Base-by-base conservation (phyloP, 345 rosid genomes). In the Rhizophora apiculata region DNA sequence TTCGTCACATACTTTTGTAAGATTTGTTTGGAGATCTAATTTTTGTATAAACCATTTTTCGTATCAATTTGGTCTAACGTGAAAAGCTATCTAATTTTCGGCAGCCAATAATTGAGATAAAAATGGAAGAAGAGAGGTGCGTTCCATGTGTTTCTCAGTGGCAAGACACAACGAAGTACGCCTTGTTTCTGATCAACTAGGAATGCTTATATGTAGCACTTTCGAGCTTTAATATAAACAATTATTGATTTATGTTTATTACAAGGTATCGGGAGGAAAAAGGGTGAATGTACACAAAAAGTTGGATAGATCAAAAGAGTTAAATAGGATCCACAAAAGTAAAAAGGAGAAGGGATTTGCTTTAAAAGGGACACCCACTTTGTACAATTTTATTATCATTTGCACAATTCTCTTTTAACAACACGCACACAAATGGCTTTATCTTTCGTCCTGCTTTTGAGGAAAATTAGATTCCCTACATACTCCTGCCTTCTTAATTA, bases 301-400 rank as follows among this genome's bases (percentile, higher is more conserved):
- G 67, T 34, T 18, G 63, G 20, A 79, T 62, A 7, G 29, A 51
- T 55, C 24, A 26, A 55, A 51, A 62, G 54, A 67, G 29, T 26
- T 63, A 26, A 60, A 67, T 60, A 63, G 13, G 7, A 67, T 68
- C 75, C 76, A 78, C 79, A 43, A 59, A 32, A 62, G 60, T 58
- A 57, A 76, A 79, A 82, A 77, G 57, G 80, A 16, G 70, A 69
- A 57, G 55, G 58, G 69, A 82, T 80, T 76, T 82, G 78, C 83
- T 64, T 88, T 82, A 84, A 86, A 88, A 85, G 93, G 84, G 79
- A 78, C 86, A 82, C 88, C 85, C 85, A 83, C 93, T 88, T 88
- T 88, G 86, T 82, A 86, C 86, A 80, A 75, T 80, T 75, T 80
- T 13, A 43, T 43, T 43, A 43, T 43, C 49, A 67, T 74, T 77